Evolutionary conservation across 345 rosid species (phyloP), one percentile per base, ranked within the genome.

Genomic region (Salix caprea): DNA sequence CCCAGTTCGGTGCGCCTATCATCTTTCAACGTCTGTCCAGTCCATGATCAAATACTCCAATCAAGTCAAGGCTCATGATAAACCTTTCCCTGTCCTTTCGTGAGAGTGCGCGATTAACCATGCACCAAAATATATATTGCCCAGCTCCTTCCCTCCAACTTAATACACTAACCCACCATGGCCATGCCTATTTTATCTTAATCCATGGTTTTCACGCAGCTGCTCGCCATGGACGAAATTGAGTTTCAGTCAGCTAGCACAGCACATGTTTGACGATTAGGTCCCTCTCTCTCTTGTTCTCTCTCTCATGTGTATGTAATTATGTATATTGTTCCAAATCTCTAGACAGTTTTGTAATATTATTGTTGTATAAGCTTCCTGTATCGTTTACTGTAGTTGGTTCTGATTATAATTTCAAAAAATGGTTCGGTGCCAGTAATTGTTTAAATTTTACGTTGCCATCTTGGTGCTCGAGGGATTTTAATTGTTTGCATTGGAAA

Each of bases 1-100:
- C 97, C 6, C 90, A 86, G 1, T 83, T 79, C 60, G 97, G 97
- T 44, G 90, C 90, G 28, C 94, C 87, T 28, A 73, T 91, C 69
- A 84, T 90, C 66, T 94, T 91, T 46, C 79, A 81, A 34, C 84
- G 75, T 7, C 74, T 89, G 71, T 16, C 73, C 28, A 58, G 70
- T 37, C 74, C 26, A 52, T 69, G 5, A 69, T 32, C 72, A 54
- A 16, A 66, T 78, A 50, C 58, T 72, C 79, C 79, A 76, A 61
- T 72, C 8, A 21, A 79, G 28, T 74, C 65, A 21, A 39, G 72
- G 73, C 28, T 36, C 72, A 5, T 39, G 1, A 8, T 10, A 42
- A n/a, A 23, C 11, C 66, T 13, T 4, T 30, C 42, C 62, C 65
- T 61, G 13, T 69, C 77, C 60, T 64, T 56, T 40, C n/a, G 70